phyloP scores from a whole-genome alignment of 257 asterid genomes.

The Solanum virginianum region DNA sequence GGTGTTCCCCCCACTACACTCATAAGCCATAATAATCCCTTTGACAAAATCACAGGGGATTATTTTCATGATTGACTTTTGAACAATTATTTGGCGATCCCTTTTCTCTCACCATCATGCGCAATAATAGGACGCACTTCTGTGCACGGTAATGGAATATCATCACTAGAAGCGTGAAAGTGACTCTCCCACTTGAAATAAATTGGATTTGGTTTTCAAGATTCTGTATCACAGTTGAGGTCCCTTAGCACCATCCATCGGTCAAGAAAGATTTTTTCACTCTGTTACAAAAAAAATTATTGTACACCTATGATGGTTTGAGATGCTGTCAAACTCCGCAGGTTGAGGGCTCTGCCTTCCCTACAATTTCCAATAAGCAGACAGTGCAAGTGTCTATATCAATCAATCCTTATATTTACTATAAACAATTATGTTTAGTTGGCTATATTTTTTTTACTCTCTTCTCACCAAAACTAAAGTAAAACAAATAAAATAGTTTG shows the following conservation, averaged over 20 bases:
- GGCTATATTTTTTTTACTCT: not conserved
- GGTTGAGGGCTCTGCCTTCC: not conserved
- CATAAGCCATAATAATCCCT: not conserved
- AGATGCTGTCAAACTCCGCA: not conserved
- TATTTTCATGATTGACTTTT: not conserved
- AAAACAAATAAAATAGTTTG: not conserved
- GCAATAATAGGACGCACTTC: not conserved
- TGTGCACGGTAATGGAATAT: not conserved
- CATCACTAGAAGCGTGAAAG: not conserved
- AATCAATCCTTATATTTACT: not conserved
- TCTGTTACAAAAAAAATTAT: not conserved
- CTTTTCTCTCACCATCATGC: not conserved
- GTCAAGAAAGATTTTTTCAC: not conserved
- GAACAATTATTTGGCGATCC: not conserved
- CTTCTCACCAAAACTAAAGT: not conserved
- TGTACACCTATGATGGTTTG: not conserved
- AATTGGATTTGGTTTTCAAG: not conserved
- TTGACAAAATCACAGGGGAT: not conserved
- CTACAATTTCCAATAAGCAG: not conserved
- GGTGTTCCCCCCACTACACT: not conserved
- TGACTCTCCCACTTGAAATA: not conserved
- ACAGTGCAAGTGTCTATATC: slow-evolving; percentile 5
- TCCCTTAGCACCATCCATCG: not conserved
- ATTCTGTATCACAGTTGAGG: not conserved
- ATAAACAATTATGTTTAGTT: not conserved